Conservation (phyloP, 257 asterid species). For the Galeopsis tetrahit region DNA sequence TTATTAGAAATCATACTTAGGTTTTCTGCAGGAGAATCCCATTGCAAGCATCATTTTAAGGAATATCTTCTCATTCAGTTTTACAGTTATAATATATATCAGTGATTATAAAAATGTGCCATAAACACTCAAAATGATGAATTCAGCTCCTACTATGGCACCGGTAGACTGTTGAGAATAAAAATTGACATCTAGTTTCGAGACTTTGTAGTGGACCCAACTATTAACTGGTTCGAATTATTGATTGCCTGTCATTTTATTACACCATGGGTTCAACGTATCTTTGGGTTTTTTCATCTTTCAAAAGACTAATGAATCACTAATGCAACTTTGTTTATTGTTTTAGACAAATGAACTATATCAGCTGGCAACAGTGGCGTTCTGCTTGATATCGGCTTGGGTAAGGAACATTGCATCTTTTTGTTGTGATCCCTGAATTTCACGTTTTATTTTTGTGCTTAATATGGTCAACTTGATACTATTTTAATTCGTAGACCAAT, state of each 20-base stretch:
- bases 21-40: conserved; percentile 21
- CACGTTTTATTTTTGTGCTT: not conserved
- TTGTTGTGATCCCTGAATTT: conserved; percentile 20
- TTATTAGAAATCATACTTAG: not conserved
- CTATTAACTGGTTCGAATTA: conserved; percentile 12
- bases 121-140: conserved; percentile 5
- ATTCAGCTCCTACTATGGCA: conserved; percentile 5
- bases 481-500: not conserved
- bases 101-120: conserved; percentile 8
- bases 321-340: conserved; percentile 33
- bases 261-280: conserved; percentile 3
- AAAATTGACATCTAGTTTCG: conserved; percentile 17
- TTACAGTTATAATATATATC: conserved; percentile 12
- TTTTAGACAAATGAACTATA: conserved; percentile 88
- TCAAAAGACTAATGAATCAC: conserved; percentile 23
- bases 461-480: conserved; percentile 25
- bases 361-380: conserved; percentile 94
- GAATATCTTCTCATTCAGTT: not conserved
- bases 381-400: conserved; percentile 96
- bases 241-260: conserved; percentile 10
- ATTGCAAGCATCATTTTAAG: not conserved
- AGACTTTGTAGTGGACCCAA: conserved; percentile 1
- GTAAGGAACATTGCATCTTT: conserved; percentile 50
- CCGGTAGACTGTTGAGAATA: conserved; percentile 8
- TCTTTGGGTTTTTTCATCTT: not conserved